Evolutionary conservation across 257 asterid genomes (phyloP), one percentile per base, ranked within the genome.

Genomic region (Scutellaria galericulata): DNA sequence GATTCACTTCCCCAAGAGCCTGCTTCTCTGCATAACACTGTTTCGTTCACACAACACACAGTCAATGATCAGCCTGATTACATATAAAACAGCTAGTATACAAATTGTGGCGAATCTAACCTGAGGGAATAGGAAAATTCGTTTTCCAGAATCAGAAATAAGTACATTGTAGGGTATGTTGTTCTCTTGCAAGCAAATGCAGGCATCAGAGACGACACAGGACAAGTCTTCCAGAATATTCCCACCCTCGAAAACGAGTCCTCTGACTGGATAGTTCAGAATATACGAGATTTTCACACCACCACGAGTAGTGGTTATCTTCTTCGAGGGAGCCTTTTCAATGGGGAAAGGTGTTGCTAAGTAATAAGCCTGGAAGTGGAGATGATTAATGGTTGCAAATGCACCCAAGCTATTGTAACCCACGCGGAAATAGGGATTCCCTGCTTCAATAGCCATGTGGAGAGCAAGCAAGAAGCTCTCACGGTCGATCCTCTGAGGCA

Each of bases 351-450:
- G 86, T 22, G 75, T 74, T 12, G 88, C 90, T 57, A 88, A 75
- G 83, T 84, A 86, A 63, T 88, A 88, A 39, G 95, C 95, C 81
- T 92, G 96, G 78, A 92, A 92, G 71, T 92, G 96, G 68, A 92
- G 98, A 81, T 90, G 98, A 69, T 92, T 92, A 78, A 92, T 90
- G 72, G 96, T 92, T 22, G 96, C 96, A 82, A 92, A 92, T 64
- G 98, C 98, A 60, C 98, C 98, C 83, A 92, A 77, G 83, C 98
- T 92, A 70, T 90, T 90, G 83, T 92, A 92, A 10, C 98, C 98
- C 85, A 92, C 39, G 0, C 98, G 89, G 77, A 92, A 92, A 79
- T 88, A 88, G 15, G 97, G 97, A 59, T 80, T 88, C 50, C 83
- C 87, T 9, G 98, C 96, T 87, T 92, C 96, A 3, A 77, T 87